Base-by-base conservation (phyloP, 2,329 filamentous ascomycete species). In the Trichophyton verrucosum region DNA sequence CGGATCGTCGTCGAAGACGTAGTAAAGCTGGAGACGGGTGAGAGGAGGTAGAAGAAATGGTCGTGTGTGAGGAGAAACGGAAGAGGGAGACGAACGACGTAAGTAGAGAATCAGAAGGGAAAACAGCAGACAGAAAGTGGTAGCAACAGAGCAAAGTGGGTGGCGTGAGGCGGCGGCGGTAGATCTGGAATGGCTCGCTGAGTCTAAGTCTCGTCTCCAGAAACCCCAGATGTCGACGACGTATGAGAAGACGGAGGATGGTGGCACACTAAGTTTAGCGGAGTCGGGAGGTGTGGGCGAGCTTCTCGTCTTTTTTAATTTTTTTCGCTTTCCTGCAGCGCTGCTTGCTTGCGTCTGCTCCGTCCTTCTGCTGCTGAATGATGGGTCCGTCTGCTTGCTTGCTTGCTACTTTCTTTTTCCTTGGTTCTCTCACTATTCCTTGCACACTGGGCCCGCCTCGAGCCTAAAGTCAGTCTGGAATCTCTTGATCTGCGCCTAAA, bases 391-490 rank as follows among this genome's bases (percentile, higher is more conserved):
- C 49, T 53, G 55, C 15, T 38, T 24, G 36, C 40, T 44, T 17
- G 33, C 33, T 20, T 15, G 20, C 46, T 30, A 22, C 46, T 57
- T 57, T 42, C 55, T 44, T 57, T 57, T 57, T 44, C 40, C 30
- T 57, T 57, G 33, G 33, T 44, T 57, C 40, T 38, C 36, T 57
- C 40, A 17, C 55, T 44, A 36, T 57, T 44, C 55, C 55, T 42
- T 57, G 55, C 40, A 57, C 55, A 20, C 36, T 57, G 55, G 55
- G 55, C 33, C 55, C 55, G 55, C 40, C 33, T 57, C 40, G 55
- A 57, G 55, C 55, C 55, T 57, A 57, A 57, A 57, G 55, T 44
- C 55, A 57, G 55, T 57, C 55, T 57, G 55, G 55, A 57, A 57
- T 57, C 55, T 57, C 40, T 44, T 42, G 55, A 42, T 57, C 33